Percentiles rank a stretch among this genome's conserved stretches.
Evolutionary conservation across 805 yeast species (phyloP).

Genomic region (Yarrowia alimentaria): DNA sequence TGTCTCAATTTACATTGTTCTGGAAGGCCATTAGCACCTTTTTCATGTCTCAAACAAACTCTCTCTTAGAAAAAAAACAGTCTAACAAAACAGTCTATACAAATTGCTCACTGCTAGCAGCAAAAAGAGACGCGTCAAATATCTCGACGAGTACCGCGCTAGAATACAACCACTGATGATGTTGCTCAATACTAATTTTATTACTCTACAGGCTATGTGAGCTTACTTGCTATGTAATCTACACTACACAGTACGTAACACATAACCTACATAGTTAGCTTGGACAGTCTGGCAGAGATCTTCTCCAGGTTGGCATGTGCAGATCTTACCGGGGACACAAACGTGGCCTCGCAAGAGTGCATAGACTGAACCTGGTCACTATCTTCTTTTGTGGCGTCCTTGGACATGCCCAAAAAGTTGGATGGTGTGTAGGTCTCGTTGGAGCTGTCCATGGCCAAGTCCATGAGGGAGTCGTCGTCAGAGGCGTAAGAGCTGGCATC

Average conservation of each 20-base stretch:
- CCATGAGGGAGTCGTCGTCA: conserved; percentile 18
- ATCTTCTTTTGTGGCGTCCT: conserved; percentile 17
- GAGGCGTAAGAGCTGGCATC: conserved; percentile 7
- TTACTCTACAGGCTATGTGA: conserved; percentile 13
- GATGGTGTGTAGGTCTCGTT: conserved; percentile 26
- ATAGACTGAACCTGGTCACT: conserved; percentile 11
- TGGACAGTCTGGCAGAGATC: conserved; percentile 15
- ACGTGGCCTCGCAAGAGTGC: conserved; percentile 22
- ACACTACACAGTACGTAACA: conserved; percentile 9
- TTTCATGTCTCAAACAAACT: no score
- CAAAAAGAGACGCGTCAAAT: no score
- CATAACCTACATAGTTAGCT: conserved; percentile 1
- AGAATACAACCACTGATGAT: no score
- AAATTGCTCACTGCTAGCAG: no score
- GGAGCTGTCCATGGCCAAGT: conserved; percentile 20
- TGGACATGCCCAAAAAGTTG: conserved; percentile 19
- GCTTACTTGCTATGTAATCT: not conserved
- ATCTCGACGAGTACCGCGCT: no score
- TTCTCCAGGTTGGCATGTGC: conserved; percentile 22
- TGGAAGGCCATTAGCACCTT: no score
- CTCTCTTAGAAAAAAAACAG: no score
- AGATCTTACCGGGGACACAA: conserved; percentile 4
- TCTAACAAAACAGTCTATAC: no score
- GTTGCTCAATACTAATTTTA: conserved; percentile 1
- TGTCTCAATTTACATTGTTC: no score